Percentiles rank a stretch among this genome's conserved stretches.
Evolutionary conservation across 2,329 filamentous ascomycete species (phyloP).

Genomic region (Domatiomyces catenatus): DNA sequence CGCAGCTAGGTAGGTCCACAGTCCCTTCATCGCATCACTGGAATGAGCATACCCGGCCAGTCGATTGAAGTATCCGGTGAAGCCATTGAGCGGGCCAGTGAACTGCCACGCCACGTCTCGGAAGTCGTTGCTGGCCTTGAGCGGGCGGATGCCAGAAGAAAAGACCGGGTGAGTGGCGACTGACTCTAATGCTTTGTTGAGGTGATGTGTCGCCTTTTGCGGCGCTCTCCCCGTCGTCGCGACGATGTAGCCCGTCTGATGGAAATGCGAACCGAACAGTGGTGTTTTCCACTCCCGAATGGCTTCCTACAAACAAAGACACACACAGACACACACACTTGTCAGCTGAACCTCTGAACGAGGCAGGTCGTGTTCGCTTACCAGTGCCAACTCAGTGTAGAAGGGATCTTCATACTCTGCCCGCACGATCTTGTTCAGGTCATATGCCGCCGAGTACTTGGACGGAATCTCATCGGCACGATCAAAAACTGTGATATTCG

Average conservation of each 20-base stretch:
- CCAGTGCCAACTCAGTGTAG: slow-evolving; percentile 15
- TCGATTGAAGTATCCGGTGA: slow-evolving; percentile 44
- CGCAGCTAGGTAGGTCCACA: slow-evolving; percentile 36
- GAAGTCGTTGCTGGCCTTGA: slow-evolving; percentile 33
- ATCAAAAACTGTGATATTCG: slow-evolving; percentile 34
- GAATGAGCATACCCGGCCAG: slow-evolving; percentile 42
- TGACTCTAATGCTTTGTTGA: slow-evolving; percentile 22
- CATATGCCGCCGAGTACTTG: slow-evolving; percentile 31
- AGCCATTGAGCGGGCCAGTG: slow-evolving; percentile 34
- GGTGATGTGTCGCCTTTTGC: slow-evolving; percentile 14
- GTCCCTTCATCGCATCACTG: slow-evolving; percentile 33
- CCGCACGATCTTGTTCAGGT: slow-evolving; percentile 33
- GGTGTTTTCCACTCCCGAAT: slow-evolving; percentile 29
- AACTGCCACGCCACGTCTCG: slow-evolving; percentile 31
- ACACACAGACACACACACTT: background rate
- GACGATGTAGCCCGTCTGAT: slow-evolving; percentile 30
- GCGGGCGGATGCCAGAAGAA: slow-evolving; percentile 19
- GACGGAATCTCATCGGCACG: slow-evolving; percentile 30
- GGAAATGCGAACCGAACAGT: slow-evolving; percentile 31
- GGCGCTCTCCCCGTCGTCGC: slow-evolving; percentile 26
- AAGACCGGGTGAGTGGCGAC: slow-evolving; percentile 24
- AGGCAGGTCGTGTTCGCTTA: slow-evolving; percentile 1
- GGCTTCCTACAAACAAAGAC: slow-evolving; percentile 18
- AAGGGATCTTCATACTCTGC: slow-evolving; percentile 17
- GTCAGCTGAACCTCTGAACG: background rate